Evolutionary conservation across 139 green algal species (phyloP).

Genomic region (Chlamydomonas asymmetrica): DNA sequence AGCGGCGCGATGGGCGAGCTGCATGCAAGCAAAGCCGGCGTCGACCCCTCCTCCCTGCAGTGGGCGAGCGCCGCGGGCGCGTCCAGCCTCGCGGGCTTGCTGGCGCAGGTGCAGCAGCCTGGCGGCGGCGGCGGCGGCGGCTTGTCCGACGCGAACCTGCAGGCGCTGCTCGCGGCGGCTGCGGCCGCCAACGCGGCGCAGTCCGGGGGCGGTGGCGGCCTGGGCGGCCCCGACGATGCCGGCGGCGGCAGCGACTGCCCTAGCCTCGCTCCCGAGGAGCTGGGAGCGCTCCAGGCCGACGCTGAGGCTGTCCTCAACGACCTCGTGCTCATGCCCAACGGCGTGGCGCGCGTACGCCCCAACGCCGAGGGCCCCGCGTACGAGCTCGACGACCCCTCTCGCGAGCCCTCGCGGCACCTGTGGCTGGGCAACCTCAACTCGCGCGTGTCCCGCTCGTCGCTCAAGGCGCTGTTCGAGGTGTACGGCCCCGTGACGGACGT

Average conservation of each 20-base stretch:
- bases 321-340: too few species aligned
- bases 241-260: not conserved
- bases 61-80: not conserved
- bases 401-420: conserved; percentile 54
- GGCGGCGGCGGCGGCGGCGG: not conserved
- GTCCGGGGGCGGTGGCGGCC: too few species aligned
- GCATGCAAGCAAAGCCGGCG: too few species aligned
- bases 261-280: too few species aligned
- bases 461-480: conserved; percentile 66
- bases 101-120: not conserved
- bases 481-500: conserved; percentile 74
- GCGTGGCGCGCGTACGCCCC: too few species aligned
- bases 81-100: conserved; percentile 8
- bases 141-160: not conserved
- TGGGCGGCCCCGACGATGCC: not conserved
- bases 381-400: conserved; percentile 18
- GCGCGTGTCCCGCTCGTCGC: conserved; percentile 46
- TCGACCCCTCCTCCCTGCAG: not conserved
- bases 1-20: too few species aligned
- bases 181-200: not conserved
- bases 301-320: too few species aligned
- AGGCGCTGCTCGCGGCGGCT: not conserved
- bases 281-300: too few species aligned
- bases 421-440: conserved; percentile 77
- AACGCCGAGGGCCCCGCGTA: too few species aligned